phyloP scores from a whole-genome alignment of 139 green algal species.

The Micractinium conductrix region DNA sequence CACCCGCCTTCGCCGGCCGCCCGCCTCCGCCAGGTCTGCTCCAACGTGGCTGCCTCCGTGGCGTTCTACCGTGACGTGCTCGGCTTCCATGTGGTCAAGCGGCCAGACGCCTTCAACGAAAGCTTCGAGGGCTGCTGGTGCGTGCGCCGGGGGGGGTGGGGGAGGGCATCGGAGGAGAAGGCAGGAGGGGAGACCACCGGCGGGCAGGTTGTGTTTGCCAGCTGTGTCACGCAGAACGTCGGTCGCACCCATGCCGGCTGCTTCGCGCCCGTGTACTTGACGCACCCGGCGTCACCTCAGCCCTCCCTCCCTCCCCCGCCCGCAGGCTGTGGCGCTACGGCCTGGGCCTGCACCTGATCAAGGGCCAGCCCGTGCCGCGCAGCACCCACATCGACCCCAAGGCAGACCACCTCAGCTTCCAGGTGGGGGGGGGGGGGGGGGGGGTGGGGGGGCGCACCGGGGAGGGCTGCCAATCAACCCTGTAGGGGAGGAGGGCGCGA shows the following conservation, averaged over 20 bases:
- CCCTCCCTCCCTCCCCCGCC: not conserved
- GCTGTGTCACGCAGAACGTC: too few relatives aligned
- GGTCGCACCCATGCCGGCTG: too few relatives aligned
- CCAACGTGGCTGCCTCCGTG: not conserved
- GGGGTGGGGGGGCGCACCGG: not conserved
- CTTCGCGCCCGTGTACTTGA: too few relatives aligned
- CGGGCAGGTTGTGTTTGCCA: too few relatives aligned
- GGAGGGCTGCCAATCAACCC: not conserved
- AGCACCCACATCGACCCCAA: constrained; percentile 63
- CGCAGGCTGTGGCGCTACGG: constrained; percentile 72
- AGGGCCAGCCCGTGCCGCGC: constrained; percentile 40
- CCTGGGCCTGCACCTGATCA: constrained; percentile 79
- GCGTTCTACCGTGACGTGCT: constrained; percentile 68
- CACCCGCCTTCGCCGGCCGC: not conserved
- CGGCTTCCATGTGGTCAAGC: constrained; percentile 68
- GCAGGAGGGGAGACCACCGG: too few relatives aligned
- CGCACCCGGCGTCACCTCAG: too few relatives aligned
- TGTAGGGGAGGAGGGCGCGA: too few relatives aligned
- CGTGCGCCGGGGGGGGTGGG: constrained; percentile 19
- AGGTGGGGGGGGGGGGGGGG: constrained; percentile 36
- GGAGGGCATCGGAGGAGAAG: not conserved
- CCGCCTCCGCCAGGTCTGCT: not conserved
- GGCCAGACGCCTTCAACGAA: constrained; percentile 61
- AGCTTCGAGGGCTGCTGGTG: constrained; percentile 78
- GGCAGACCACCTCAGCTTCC: constrained; percentile 77